Evolutionary conservation across 2,329 filamentous ascomycete genomes (phyloP).

Genomic region (Neonectria faginata): DNA sequence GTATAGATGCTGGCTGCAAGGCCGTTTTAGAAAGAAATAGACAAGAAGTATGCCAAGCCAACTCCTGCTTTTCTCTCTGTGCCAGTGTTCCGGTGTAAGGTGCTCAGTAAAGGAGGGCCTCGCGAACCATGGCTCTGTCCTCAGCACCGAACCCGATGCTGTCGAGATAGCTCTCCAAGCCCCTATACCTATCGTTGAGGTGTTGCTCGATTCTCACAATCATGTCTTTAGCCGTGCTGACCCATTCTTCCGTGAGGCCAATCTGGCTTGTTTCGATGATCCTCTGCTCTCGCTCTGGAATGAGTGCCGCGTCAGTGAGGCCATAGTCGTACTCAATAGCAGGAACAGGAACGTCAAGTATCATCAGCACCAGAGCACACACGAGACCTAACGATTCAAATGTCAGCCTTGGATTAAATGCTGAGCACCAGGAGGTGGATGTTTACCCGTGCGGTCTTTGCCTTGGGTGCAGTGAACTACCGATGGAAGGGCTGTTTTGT

Average conservation of each 20-base stretch:
- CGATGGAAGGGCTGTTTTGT: slow-evolving; percentile 65
- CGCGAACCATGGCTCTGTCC: slow-evolving; percentile 56
- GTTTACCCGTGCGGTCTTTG: slow-evolving; percentile 74
- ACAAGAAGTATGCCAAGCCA: slow-evolving; percentile 39
- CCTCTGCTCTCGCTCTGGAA: slow-evolving; percentile 70
- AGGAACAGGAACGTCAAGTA: slow-evolving; percentile 66
- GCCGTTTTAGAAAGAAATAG: slow-evolving; percentile 78
- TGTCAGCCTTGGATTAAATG: background rate
- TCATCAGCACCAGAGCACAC: slow-evolving; percentile 74
- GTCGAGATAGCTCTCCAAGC: slow-evolving; percentile 73
- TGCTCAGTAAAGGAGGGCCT: slow-evolving; percentile 57
- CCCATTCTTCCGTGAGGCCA: slow-evolving; percentile 80
- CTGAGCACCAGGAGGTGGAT: background rate
- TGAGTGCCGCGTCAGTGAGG: slow-evolving; percentile 70
- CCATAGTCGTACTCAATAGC: slow-evolving; percentile 80
- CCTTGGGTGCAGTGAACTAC: slow-evolving; percentile 89
- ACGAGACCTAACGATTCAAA: slow-evolving; percentile 70
- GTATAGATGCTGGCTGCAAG: slow-evolving; percentile 98
- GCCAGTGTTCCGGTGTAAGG: background rate
- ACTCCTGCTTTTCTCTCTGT: background rate
- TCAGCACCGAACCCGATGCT: slow-evolving; percentile 67
- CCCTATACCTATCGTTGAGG: slow-evolving; percentile 72
- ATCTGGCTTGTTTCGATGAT: slow-evolving; percentile 76
- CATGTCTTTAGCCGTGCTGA: slow-evolving; percentile 72
- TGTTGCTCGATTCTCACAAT: slow-evolving; percentile 69